These are phyloP conservation scores for Dactylonectria estremocensis DNA, from an alignment of 2,329 filamentous ascomycete species.

Conservation along the genomic window DNA sequence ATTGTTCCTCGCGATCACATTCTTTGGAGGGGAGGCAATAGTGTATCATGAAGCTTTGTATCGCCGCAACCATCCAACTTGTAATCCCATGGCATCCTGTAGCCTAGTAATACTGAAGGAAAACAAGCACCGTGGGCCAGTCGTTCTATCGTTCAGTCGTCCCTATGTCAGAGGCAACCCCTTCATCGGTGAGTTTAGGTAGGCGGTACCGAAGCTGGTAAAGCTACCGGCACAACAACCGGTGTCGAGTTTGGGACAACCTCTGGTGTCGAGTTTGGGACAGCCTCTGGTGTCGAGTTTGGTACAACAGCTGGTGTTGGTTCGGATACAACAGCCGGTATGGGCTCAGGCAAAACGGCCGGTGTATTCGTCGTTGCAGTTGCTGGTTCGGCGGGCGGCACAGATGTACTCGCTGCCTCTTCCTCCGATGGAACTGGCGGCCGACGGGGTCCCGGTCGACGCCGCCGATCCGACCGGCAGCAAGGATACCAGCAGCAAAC, in stretches of 20 bases:
- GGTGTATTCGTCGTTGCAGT: not conserved
- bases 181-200: not conserved
- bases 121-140: not conserved
- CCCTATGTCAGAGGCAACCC: not conserved
- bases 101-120: not conserved
- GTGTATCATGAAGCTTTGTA: not conserved
- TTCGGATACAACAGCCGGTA: not conserved
- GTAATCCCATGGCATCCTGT: not conserved
- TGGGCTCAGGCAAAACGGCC: not conserved
- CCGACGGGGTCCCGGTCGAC: constrained; percentile 36
- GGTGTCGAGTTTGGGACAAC: not conserved
- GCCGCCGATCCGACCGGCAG: constrained; percentile 40
- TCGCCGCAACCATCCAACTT: not conserved
- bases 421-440: constrained; percentile 39
- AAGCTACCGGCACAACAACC: not conserved
- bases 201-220: not conserved
- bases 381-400: constrained; percentile 7
- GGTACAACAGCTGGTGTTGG: not conserved
- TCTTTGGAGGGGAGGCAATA: not conserved
- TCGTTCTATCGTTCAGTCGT: not conserved
- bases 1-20: not conserved
- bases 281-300: not conserved
- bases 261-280: not conserved
- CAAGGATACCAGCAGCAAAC: constrained; percentile 55
- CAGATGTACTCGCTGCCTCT: constrained; percentile 26